A percentile compares a stretch with the other conserved stretches of the same genome.
These are phyloP conservation scores for Fusarium sarcochroum DNA, from an alignment of 2,329 filamentous ascomycete species.

Conservation along the genomic window DNA sequence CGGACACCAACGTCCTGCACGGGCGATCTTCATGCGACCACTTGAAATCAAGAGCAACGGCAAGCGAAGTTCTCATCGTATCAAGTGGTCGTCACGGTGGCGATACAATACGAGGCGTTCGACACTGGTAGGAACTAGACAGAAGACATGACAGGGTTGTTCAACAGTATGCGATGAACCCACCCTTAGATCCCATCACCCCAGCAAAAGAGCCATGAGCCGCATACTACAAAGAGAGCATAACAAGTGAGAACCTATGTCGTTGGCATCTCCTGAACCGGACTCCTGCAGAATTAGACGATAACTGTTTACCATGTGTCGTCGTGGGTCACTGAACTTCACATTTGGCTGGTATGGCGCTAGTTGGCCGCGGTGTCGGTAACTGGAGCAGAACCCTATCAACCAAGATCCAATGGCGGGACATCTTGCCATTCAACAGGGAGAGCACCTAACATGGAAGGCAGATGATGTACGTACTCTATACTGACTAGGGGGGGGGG, in stretches of 20 bases:
- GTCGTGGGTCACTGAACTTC: constrained; percentile 25
- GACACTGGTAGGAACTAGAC: constrained; percentile 5
- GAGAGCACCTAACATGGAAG: constrained; percentile 28
- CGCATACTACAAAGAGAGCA: not conserved
- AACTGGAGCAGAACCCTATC: constrained; percentile 30
- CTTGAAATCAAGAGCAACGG: constrained; percentile 21
- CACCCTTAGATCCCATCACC: constrained; percentile 2
- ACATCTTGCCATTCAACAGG: constrained; percentile 21
- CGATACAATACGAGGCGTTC: constrained; percentile 14
- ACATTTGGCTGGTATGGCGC: constrained; percentile 30
- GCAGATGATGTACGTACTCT: constrained; percentile 12
- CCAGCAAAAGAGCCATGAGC: constrained; percentile 11
- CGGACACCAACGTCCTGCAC: constrained; percentile 31
- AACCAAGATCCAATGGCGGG: constrained; percentile 28
- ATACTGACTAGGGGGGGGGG: constrained; percentile 13
- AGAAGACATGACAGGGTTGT: constrained; percentile 19
- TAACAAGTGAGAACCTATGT: not conserved
- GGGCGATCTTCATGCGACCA: constrained; percentile 38
- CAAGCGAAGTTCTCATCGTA: constrained; percentile 3
- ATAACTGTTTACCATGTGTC: constrained; percentile 43
- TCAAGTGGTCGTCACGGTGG: constrained; percentile 28
- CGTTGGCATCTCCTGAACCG: constrained; percentile 33
- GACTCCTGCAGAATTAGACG: constrained; percentile 44
- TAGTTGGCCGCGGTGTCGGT: constrained; percentile 46
- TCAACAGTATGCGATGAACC: constrained; percentile 23